Evolutionary conservation across 176 grass and related monocot genomes (phyloP), one percentile per base, ranked within the genome.

Genomic region (barley (Hordeum vulgare)): DNA sequence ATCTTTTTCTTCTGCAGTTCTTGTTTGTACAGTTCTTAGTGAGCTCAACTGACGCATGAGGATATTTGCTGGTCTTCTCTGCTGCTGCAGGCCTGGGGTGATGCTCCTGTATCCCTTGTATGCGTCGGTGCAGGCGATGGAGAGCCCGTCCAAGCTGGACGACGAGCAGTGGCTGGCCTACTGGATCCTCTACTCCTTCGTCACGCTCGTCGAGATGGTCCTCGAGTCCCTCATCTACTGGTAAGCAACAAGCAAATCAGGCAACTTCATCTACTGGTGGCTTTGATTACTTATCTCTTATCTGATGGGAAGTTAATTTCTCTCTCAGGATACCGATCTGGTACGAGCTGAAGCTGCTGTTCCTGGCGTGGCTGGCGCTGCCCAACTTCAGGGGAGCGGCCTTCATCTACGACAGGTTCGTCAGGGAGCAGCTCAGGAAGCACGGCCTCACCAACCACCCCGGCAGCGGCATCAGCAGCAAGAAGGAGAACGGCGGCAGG

Each of bases 131-230:
- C 95, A 84, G 82, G 94, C 94, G 5, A 91, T 97, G 79, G 94
- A 97, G 87, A 97, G 54, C 76, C 65, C 85, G 49, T 67, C 90
- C 2, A 97, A 97, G 83, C 71, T 97, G 2, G 94, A 97, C 59
- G 90, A 97, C 71, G 91, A 97, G 74, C 94, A 97, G 84, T 97
- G 94, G 94, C 90, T 97, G 8, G 91, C 94, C 3, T 97, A 97
- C 78, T 97, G 94, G 94, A 97, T 97, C 74, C 84, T 97, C 71
- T 97, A 94, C 85, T 97, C 94, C 37, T 97, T 97, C 80, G 58
- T 97, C 76, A 91, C 95, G 49, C 90, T 97, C 85, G 14, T 91
- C 49, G 95, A 97, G 80, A 97, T 97, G 92, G 84, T 90, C 28
- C 86, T 94, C 0, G 90, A 94, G 47, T 89, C 92, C 53, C 70